A percentile compares a stretch with the other conserved stretches of the same genome.
phyloP scores from a whole-genome alignment of 75 land plant species.

The Selaginella tamariscina region DNA sequence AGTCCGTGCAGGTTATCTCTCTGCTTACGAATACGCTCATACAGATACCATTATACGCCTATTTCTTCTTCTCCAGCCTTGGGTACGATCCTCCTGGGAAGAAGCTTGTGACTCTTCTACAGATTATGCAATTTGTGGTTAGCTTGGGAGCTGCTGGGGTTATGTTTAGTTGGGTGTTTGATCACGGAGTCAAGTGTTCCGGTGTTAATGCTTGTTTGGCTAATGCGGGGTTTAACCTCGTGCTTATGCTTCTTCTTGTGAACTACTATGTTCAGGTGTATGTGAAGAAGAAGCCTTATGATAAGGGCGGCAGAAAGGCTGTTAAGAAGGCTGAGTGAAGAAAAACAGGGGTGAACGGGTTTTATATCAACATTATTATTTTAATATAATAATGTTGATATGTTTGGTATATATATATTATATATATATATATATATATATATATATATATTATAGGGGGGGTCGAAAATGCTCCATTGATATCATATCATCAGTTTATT shows the following conservation, averaged over 20 bases:
- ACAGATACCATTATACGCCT: background rate
- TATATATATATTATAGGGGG: too few species aligned
- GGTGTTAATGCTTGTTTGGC: background rate
- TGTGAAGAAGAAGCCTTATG: background rate
- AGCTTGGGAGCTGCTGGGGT: background rate
- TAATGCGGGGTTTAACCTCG: background rate
- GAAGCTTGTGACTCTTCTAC: background rate
- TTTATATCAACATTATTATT: too few species aligned
- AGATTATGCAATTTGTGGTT: background rate
- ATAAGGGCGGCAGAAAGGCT: background rate
- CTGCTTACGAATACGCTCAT: background rate
- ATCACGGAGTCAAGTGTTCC: background rate
- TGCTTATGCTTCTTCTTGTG: conserved; percentile 5
- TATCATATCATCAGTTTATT: too few species aligned
- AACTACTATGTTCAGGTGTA: background rate
- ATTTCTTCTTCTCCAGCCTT: conserved; percentile 8
- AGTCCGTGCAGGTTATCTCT: background rate
- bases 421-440: too few species aligned
- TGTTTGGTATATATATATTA: too few species aligned
- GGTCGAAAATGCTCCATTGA: too few species aligned
- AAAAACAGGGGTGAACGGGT: too few species aligned
- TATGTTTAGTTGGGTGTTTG: too few species aligned
- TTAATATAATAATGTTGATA: too few species aligned
- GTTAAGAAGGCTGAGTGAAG: too few species aligned
- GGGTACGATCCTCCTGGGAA: conserved; percentile 4